Conservation (phyloP, 257 asterid species). For the Solanum dulcamara region DNA sequence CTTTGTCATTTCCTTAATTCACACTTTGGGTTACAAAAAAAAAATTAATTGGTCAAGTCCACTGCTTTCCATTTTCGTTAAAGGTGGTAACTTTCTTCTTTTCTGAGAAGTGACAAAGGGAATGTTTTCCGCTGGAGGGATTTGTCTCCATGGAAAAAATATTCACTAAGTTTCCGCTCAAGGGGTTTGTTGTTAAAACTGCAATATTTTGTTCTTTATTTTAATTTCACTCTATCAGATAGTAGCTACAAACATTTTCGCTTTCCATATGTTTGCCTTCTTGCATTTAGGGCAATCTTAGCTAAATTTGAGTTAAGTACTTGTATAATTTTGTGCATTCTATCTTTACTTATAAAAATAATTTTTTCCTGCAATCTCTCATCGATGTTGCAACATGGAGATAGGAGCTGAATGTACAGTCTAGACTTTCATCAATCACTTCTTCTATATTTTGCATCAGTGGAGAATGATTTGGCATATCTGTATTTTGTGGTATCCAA, state of each 20-base stretch:
- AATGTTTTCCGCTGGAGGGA: background rate
- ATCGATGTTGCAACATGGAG: background rate
- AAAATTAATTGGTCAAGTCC: background rate
- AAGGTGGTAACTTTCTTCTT: background rate
- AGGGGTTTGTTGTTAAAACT: background rate
- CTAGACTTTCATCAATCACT: background rate
- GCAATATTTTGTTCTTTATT: background rate
- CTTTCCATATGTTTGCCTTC: background rate
- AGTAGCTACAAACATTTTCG: background rate
- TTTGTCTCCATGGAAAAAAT: background rate
- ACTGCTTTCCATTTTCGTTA: background rate
- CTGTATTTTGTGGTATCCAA: background rate
- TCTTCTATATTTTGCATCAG: background rate
- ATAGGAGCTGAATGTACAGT: background rate
- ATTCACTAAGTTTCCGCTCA: background rate
- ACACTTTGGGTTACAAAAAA: background rate
- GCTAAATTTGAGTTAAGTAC: background rate
- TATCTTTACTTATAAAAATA: background rate
- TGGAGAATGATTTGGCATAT: background rate
- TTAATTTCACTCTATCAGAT: background rate
- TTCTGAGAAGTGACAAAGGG: background rate
- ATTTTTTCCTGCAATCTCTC: background rate
- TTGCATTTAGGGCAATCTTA: background rate
- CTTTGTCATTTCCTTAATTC: background rate
- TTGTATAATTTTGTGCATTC: background rate